Evolutionary conservation across 306 rosid genomes (phyloP).

Genomic region (Pueraria montana): DNA sequence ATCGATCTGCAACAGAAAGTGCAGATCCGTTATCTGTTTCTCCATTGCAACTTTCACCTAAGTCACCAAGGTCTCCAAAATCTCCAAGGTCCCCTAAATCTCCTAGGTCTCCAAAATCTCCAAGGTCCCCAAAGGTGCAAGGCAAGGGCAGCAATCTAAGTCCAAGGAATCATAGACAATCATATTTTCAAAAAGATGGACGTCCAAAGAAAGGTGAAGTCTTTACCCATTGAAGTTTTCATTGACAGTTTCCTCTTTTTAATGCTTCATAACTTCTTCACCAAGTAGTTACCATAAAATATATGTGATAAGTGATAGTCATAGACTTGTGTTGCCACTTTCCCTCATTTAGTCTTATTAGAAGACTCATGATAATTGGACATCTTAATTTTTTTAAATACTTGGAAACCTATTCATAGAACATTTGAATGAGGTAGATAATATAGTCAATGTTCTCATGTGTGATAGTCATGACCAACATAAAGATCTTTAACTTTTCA

Average conservation of each 20-base stretch:
- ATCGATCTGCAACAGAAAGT: constrained; percentile 56
- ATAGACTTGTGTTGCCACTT: not conserved
- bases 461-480: not conserved
- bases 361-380: constrained; percentile 1
- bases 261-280: constrained; percentile 10
- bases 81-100: constrained; percentile 59
- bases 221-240: not conserved
- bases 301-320: not conserved
- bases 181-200: constrained; percentile 60
- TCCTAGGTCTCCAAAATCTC: constrained; percentile 59
- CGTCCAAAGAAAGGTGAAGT: constrained; percentile 67
- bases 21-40: constrained; percentile 62
- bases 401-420: not conserved
- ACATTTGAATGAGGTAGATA: not conserved
- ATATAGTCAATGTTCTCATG: constrained; percentile 6
- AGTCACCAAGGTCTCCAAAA: constrained; percentile 56
- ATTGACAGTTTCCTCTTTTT: not conserved
- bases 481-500: not conserved
- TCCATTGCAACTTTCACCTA: constrained; percentile 56
- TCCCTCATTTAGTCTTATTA: constrained; percentile 2
- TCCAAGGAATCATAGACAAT: constrained; percentile 48
- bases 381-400: not conserved
- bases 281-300: constrained; percentile 13
- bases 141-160: constrained; percentile 51
- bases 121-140: constrained; percentile 56